Base-by-base conservation (phyloP, 805 yeast species). In the Wickerhamiella australiensis region DNA sequence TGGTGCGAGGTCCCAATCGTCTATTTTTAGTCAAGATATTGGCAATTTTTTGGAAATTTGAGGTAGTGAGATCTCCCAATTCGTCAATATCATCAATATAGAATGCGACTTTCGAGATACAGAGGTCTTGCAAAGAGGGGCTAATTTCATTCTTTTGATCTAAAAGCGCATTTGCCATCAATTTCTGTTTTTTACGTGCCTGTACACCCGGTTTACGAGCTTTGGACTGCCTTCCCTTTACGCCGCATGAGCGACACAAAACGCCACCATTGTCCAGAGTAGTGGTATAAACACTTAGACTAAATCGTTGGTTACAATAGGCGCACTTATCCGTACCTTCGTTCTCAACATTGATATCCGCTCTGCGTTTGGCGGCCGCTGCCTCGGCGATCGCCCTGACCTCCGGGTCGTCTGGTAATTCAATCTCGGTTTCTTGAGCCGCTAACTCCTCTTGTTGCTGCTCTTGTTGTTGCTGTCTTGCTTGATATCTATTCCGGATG, bases 31-130 rank as follows among this genome's bases (percentile, higher is more conserved):
- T 79, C 26, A 92, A 64, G 52, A 94, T 87, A 47, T 78, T 74
- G 20, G 85, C 76, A 46, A 92, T 79, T 62, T 80, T 82, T 57
- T 73, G 73, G 69, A 82, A 68, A 63, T 86, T 88, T 35, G 70
- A 65, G 22, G 74, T 68, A 0, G 97, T 95, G 53, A 92, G 82
- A 55, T 85, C 95, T 35, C 96, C 97, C 47, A 92, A 69, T 2
- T 75, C 79, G 5, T 88, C 94, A 46, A 83, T 86, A 53, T 77
- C 82, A 57, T 75, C 77, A 54, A 85, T 85, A 57, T 80, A 75
- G 29, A 69, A 69, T 0, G 86, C 78, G 31, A 85, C 78, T 15
- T 76, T 69, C 26, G 71, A 67, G 53, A 92, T 83, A 58, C 96
- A 85, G 20, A 82, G 59, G 56, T 87, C 95, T 64, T 87, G 96